These are phyloP conservation scores for Claviceps lovelessii DNA, from an alignment of 2,329 filamentous ascomycete genomes.

Conservation along the genomic window DNA sequence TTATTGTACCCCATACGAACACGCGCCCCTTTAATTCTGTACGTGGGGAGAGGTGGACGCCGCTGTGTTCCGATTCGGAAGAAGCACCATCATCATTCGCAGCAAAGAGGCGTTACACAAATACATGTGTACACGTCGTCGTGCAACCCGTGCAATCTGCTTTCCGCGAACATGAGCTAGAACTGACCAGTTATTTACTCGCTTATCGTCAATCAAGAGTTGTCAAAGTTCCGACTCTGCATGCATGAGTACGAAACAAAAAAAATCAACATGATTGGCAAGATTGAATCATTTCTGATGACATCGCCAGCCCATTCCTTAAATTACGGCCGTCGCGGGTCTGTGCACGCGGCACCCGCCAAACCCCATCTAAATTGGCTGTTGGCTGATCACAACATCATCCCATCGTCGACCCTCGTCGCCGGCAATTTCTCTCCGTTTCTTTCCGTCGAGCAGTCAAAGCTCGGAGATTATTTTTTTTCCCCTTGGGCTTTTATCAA, in stretches of 20 bases:
- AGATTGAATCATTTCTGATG: neutral
- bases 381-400: neutral
- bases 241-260: neutral
- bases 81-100: neutral
- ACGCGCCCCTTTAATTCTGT: neutral
- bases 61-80: neutral
- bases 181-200: neutral
- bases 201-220: neutral
- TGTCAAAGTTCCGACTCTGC: neutral
- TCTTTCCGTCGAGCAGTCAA: neutral
- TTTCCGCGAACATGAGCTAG: neutral
- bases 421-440: neutral
- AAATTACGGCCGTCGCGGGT: neutral
- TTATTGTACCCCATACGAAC: neutral
- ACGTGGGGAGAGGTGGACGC: neutral
- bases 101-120: neutral
- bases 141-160: neutral
- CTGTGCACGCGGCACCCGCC: neutral
- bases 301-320: neutral
- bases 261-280: too few relatives aligned
- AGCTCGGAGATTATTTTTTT: neutral
- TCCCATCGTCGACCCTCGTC: neutral
- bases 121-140: neutral
- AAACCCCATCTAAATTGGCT: too few relatives aligned
- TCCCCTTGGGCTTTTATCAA: neutral